Percentiles rank a stretch among this genome's conserved stretches.
These are phyloP conservation scores for Camellia lanceoleosa DNA, from an alignment of 148 eudicot genomes.

Conservation along the genomic window DNA sequence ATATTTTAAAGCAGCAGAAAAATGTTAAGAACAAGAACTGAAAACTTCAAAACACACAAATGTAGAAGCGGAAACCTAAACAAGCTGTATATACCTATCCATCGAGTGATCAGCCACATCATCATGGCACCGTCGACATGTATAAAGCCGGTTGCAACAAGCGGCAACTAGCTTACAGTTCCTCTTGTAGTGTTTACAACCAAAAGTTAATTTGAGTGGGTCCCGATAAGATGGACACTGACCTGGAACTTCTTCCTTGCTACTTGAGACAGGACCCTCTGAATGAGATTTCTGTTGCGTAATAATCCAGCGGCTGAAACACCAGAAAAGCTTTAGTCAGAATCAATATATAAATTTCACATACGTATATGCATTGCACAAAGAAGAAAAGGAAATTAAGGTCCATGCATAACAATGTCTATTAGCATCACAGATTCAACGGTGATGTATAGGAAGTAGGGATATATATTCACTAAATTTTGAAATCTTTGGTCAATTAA, in stretches of 20 bases:
- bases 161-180: constrained; percentile 83
- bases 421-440: neutral
- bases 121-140: constrained; percentile 92
- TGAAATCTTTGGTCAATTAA: neutral
- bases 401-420: constrained; percentile 4
- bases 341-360: neutral
- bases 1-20: constrained; percentile 5
- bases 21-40: constrained; percentile 6
- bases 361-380: neutral
- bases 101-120: constrained; percentile 64
- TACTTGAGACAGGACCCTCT: constrained; percentile 26
- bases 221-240: constrained; percentile 72
- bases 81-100: constrained; percentile 55
- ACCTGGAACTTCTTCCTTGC: constrained; percentile 57
- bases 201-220: constrained; percentile 45
- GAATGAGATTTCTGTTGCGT: constrained; percentile 43
- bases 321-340: constrained; percentile 17
- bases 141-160: constrained; percentile 71
- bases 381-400: neutral
- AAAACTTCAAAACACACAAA: constrained; percentile 15
- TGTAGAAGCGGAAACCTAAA: constrained; percentile 9
- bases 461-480: neutral
- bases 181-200: constrained; percentile 91
- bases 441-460: constrained; percentile 3
- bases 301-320: constrained; percentile 58